Evolutionary conservation across 345 rosid species (phyloP).

Genomic region (Eutrema yunnanense): DNA sequence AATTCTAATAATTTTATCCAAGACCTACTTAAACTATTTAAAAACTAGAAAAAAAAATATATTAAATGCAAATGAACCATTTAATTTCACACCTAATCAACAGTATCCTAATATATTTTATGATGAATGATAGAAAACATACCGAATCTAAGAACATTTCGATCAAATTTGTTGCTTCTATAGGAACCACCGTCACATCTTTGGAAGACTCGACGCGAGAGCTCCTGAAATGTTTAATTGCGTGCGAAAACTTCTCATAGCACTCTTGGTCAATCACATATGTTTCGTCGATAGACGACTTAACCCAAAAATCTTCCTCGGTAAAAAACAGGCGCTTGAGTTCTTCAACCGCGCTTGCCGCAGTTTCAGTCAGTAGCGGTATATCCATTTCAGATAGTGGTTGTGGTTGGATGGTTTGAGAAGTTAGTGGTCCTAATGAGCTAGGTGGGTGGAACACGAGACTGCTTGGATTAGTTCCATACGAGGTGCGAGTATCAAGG

Average conservation of each 20-base stretch:
- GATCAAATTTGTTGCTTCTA: slow-evolving; percentile 39
- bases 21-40: neutral
- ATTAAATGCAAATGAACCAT: neutral
- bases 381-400: slow-evolving; percentile 34
- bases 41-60: neutral
- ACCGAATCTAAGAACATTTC: slow-evolving; percentile 54
- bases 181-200: slow-evolving; percentile 33
- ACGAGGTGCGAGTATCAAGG: neutral
- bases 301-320: slow-evolving; percentile 56
- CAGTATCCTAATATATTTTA: neutral
- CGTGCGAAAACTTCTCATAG: slow-evolving; percentile 37
- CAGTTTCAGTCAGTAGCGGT: slow-evolving; percentile 35
- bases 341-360: slow-evolving; percentile 49
- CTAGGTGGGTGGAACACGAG: neutral
- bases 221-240: slow-evolving; percentile 27
- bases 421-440: neutral
- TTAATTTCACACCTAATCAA: neutral
- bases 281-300: slow-evolving; percentile 30
- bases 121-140: neutral
- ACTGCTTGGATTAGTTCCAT: neutral
- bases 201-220: slow-evolving; percentile 62
- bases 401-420: neutral
- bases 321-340: slow-evolving; percentile 34
- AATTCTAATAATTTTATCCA: neutral
- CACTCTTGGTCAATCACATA: slow-evolving; percentile 30